phyloP scores from a whole-genome alignment of 306 rosid species.

The Lagenaria siceraria region DNA sequence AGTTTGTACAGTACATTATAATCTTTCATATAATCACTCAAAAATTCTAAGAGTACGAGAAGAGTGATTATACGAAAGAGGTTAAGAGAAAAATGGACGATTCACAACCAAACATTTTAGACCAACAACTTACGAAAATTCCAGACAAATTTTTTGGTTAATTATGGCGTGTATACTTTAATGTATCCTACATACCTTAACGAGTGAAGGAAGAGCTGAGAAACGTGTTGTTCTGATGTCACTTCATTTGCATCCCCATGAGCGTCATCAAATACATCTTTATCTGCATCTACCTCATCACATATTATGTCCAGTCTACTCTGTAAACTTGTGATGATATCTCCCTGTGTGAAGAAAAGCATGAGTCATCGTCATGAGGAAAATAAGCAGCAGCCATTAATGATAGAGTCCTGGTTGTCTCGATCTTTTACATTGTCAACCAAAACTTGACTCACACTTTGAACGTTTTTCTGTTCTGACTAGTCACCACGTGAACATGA shows the following conservation, averaged over 20 bases:
- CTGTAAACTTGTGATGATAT: conserved; percentile 66
- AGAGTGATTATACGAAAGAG: no score
- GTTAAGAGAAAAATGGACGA: neutral
- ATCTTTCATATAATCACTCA: neutral
- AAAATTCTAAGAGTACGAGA: neutral
- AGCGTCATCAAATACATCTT: conserved; percentile 21
- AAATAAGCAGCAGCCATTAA: neutral
- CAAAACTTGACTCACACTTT: neutral
- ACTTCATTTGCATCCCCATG: conserved; percentile 20
- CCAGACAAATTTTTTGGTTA: neutral
- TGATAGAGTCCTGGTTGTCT: neutral
- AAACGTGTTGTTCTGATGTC: conserved; percentile 38
- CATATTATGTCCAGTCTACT: conserved; percentile 87
- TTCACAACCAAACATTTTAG: neutral
- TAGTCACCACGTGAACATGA: neutral
- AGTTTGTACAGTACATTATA: neutral
- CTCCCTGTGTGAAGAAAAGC: conserved; percentile 36
- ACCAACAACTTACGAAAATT: neutral
- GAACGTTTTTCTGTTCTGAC: neutral
- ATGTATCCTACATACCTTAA: conserved; percentile 30
- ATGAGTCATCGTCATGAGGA: neutral
- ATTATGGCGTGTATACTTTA: neutral
- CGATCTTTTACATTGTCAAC: neutral
- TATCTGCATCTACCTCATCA: conserved; percentile 61
- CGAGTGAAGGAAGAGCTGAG: conserved; percentile 33